Conservation (phyloP, 2,329 filamentous ascomycete species). For the Microdochium bolleyi region DNA sequence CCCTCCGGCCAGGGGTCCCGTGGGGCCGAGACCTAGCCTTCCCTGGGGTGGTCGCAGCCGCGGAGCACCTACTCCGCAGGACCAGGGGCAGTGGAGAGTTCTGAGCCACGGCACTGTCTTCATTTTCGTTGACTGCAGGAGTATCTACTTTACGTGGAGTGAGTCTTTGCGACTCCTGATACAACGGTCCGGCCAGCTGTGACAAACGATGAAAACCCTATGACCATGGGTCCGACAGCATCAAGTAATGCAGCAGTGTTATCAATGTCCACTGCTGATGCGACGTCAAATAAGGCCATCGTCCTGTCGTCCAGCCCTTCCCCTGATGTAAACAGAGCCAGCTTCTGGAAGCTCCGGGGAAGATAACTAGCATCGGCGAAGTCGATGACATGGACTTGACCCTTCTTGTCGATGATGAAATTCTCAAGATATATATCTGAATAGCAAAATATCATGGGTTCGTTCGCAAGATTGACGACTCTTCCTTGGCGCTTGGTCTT, state of each 20-base stretch:
- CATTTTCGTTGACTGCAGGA: too few species aligned
- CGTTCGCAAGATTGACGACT: background rate
- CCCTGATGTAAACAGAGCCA: background rate
- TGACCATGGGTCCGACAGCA: background rate
- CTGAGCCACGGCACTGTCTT: too few species aligned
- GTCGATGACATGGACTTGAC: background rate
- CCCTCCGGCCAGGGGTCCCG: too few species aligned
- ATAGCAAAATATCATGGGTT: background rate
- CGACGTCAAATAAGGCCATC: background rate
- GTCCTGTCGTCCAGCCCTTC: background rate
- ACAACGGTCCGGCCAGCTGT: too few species aligned
- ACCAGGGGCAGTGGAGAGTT: too few species aligned
- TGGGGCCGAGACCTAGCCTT: too few species aligned
- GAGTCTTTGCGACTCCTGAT: too few species aligned
- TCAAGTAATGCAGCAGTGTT: background rate
- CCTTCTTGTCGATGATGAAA: background rate
- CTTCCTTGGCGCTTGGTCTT: background rate
- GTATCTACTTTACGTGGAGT: too few species aligned
- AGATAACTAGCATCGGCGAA: background rate
- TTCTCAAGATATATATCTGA: background rate
- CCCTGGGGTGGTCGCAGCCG: too few species aligned
- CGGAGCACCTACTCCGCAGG: too few species aligned
- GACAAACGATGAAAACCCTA: background rate
- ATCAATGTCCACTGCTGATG: background rate
- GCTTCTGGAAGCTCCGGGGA: background rate